Percentiles rank a stretch among this genome's conserved stretches.
Conservation (phyloP, 768 basidiomycete genomes). For the Trametes coccinea region DNA sequence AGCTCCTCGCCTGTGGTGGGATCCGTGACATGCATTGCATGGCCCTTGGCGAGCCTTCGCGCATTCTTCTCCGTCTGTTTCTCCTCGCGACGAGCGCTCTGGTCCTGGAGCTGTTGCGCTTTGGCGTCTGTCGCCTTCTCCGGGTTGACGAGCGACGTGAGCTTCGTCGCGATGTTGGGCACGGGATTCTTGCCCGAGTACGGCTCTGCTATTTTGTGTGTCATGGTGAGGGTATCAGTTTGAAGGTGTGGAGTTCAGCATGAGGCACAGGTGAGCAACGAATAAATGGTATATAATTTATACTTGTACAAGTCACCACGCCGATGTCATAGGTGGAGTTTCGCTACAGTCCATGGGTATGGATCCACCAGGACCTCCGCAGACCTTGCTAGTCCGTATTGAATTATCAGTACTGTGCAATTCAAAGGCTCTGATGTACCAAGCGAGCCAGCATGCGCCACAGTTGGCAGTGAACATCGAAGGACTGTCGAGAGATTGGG, state of each 20-base stretch:
- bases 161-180: conserved; percentile 32
- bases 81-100: conserved; percentile 27
- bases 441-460: no score
- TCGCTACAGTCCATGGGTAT: neutral
- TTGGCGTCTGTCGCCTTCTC: conserved; percentile 33
- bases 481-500: no score
- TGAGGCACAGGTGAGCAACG: neutral
- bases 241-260: neutral
- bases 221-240: conserved; percentile 21
- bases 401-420: no score
- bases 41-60: conserved; percentile 31
- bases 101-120: conserved; percentile 31
- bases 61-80: conserved; percentile 30
- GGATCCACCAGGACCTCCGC: no score
- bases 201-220: conserved; percentile 31
- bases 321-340: conserved; percentile 12
- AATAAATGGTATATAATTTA: neutral
- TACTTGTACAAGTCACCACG: neutral
- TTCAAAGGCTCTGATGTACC: no score
- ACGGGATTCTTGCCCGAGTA: conserved; percentile 38
- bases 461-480: no score
- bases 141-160: conserved; percentile 33
- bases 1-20: conserved; percentile 51
- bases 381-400: no score
- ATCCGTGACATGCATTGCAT: conserved; percentile 41